phyloP scores from a whole-genome alignment of 2,329 filamentous ascomycete genomes.

The Domatiomyces catenatus region DNA sequence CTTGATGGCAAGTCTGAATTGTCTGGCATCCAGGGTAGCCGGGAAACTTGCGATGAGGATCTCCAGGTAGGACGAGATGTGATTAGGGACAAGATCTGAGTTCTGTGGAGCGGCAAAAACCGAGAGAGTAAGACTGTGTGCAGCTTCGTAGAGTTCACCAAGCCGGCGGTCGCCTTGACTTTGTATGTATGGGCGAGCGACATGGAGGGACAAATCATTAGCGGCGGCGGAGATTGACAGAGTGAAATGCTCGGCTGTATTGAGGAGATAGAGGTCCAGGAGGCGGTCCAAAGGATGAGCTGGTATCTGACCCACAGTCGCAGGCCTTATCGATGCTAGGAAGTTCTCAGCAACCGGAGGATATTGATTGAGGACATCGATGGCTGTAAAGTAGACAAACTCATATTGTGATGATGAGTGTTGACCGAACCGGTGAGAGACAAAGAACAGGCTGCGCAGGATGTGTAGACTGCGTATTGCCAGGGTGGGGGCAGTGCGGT shows the following conservation, averaged over 20 bases:
- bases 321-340: conserved; percentile 46
- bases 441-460: conserved; percentile 65
- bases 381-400: conserved; percentile 66
- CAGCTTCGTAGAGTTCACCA: conserved; percentile 68
- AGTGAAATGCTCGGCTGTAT: conserved; percentile 70
- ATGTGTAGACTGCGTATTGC: conserved; percentile 57
- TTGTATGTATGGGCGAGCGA: conserved; percentile 58
- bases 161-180: conserved; percentile 42
- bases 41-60: conserved; percentile 69
- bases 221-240: conserved; percentile 49
- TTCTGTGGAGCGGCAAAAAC: conserved; percentile 69
- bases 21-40: conserved; percentile 58
- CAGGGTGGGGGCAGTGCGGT: conserved; percentile 46
- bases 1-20: conserved; percentile 79
- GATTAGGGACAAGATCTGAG: conserved; percentile 50
- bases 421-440: conserved; percentile 59
- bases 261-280: conserved; percentile 78
- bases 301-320: conserved; percentile 41
- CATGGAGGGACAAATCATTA: conserved; percentile 57
- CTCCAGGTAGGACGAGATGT: conserved; percentile 72
- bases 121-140: conserved; percentile 67
- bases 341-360: conserved; percentile 51
- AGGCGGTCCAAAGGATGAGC: conserved; percentile 52
- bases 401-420: conserved; percentile 67
- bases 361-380: conserved; percentile 67